A percentile compares a stretch with the other conserved stretches of the same genome.
These are phyloP conservation scores for Globisporangium solare DNA, from an alignment of 352 stramenopile species.

Conservation along the genomic window DNA sequence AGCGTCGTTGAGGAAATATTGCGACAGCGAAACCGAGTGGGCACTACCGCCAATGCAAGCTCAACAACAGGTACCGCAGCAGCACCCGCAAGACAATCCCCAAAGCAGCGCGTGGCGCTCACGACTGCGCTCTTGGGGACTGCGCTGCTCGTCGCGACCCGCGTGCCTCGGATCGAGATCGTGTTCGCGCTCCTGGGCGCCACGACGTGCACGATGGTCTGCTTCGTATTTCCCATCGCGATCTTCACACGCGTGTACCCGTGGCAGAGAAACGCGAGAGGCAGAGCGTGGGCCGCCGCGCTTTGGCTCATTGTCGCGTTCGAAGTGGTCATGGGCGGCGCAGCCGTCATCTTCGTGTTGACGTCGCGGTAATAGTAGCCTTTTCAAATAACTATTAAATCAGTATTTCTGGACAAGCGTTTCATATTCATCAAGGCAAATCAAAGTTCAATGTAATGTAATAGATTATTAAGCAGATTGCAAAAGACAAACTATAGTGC, in stretches of 20 bases:
- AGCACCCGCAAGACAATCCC: background rate
- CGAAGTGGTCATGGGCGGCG: conserved; percentile 1
- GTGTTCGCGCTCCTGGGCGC: conserved; percentile 54
- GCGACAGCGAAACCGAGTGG: conserved; percentile 5
- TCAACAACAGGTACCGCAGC: background rate
- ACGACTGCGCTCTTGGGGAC: conserved; percentile 18
- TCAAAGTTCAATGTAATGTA: no score
- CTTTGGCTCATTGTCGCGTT: conserved; percentile 8
- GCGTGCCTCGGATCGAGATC: conserved; percentile 37
- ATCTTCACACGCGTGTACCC: conserved; percentile 47
- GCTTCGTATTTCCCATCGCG: conserved; percentile 39
- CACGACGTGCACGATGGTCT: conserved; percentile 40
- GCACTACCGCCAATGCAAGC: no score
- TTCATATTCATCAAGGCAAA: no score
- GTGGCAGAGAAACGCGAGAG: conserved; percentile 19
- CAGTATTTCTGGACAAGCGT: no score
- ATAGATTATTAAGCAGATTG: no score
- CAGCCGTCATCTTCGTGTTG: background rate
- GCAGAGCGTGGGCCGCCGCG: conserved; percentile 11
- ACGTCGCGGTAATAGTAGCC: background rate
- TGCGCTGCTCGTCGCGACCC: conserved; percentile 27
- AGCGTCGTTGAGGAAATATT: conserved; percentile 29
- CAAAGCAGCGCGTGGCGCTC: conserved; percentile 10
- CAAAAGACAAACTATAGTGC: no score
- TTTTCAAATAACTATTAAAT: no score